phyloP scores from a whole-genome alignment of 2,329 filamentous ascomycete species.

The Fusarium pseudoanthophilum region DNA sequence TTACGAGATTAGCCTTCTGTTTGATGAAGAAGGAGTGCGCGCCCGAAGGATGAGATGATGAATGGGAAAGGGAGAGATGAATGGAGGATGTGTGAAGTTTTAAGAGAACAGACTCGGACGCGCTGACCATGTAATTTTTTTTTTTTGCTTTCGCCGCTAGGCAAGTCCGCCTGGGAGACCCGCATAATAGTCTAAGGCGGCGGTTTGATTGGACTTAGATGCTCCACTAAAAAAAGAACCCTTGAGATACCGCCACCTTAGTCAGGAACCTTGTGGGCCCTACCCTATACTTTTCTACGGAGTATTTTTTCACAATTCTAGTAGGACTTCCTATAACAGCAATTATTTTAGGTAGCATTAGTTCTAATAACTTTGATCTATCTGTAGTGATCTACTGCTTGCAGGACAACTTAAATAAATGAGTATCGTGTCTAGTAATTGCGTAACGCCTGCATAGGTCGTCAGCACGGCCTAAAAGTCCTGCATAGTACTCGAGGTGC shows the following conservation, averaged over 20 bases:
- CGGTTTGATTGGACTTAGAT: background rate
- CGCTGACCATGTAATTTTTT: conserved; percentile 35
- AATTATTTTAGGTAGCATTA: background rate
- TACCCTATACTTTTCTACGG: conserved; percentile 7
- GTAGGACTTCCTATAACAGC: background rate
- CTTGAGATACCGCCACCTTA: conserved; percentile 28
- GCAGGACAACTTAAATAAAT: too few species aligned
- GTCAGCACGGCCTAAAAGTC: background rate
- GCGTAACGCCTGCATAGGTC: too few species aligned
- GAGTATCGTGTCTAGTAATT: background rate
- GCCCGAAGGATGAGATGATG: conserved; percentile 44
- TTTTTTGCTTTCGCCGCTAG: conserved; percentile 46
- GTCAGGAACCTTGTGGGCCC: conserved; percentile 9
- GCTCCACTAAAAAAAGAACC: conserved; percentile 6
- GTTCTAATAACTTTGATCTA: background rate
- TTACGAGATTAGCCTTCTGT: conserved; percentile 37
- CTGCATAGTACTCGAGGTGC: background rate
- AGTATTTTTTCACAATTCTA: too few species aligned
- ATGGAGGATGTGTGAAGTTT: conserved; percentile 44
- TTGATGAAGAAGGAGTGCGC: conserved; percentile 45
- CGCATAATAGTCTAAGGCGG: background rate
- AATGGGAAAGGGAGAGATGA: conserved; percentile 34
- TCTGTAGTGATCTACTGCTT: background rate
- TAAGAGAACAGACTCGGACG: conserved; percentile 37
- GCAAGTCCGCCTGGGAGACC: conserved; percentile 35